Base-by-base conservation (phyloP, 768 basidiomycete species). In the Glaciozyma martinii region DNA sequence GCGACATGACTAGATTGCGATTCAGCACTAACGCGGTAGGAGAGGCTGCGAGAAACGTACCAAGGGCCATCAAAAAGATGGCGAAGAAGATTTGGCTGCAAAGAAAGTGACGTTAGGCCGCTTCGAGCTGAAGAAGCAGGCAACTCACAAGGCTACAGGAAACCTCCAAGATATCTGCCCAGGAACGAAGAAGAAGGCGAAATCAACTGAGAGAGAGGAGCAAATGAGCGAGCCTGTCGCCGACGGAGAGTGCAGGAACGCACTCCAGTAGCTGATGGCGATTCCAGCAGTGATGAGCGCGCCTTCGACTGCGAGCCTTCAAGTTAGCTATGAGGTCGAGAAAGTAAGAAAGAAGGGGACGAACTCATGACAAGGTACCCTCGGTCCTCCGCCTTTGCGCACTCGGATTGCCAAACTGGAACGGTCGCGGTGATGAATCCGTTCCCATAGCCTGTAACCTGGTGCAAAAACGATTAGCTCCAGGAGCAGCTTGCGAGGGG, bases 371-470 rank as follows among this genome's bases (percentile, higher is more conserved):
- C 84, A 60, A 85, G 76, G 63, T 81, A 81, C 13, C 85, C 84
- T 53, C 85, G 76, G 58, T 78, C 78, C 29, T 82, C 78, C 5
- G 83, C 81, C 8, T 83, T 80, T 3, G 85, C 84, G 71, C 84
- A 84, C 74, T 86, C 85, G 0, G 83, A 82, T 61, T 85, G 84
- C 70, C 84, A 86, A 21, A 79, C 78, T 4, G 85, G 84, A 0
- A 47, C 85, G 83, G 84, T 84, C 4, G 85, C 84, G 3, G 85
- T 86, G 64, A 29, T 44, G 32, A 61, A 19, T 27, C 60, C 85
- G 65, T 86, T 85, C 23, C 85, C 84, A 21, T 85, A 68, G 21
- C 85, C 84, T 16, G n/a, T 47, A 7, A 47, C 19, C 19, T n/a
- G 46, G 42, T 10, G 10, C 42, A 43, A 43, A n/a, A n/a, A n/a